These are phyloP conservation scores for Rauvolfia tetraphylla DNA, from an alignment of 257 asterid species.

Conservation along the genomic window DNA sequence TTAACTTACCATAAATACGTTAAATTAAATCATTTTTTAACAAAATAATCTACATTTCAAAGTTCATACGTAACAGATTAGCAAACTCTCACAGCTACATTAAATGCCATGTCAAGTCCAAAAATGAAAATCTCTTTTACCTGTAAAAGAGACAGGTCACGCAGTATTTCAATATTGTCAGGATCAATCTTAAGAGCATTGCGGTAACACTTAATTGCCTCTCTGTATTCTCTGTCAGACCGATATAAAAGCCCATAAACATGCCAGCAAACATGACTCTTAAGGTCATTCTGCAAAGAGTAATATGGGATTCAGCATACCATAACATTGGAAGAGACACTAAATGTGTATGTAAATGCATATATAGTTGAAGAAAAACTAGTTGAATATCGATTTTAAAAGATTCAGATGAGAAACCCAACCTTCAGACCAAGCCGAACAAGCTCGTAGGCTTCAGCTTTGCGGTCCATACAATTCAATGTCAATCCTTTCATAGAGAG, in stretches of 20 bases:
- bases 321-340: not conserved
- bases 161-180: conserved; percentile 92
- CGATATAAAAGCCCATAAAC: conserved; percentile 96
- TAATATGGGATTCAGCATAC: conserved; percentile 25
- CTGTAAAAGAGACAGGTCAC: conserved; percentile 98
- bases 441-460: conserved; percentile 96
- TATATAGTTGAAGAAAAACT: not conserved
- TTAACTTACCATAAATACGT: not conserved
- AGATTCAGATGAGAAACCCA: conserved; percentile 11
- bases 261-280: conserved; percentile 99
- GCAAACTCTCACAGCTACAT: not conserved
- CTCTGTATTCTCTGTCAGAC: conserved; percentile 97
- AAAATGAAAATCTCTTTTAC: conserved; percentile 31
- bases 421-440: conserved; percentile 97
- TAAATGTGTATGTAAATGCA: too few species aligned
- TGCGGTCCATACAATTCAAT: conserved; percentile 96
- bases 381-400: conserved; percentile 1
- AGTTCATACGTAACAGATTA: not conserved
- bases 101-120: not conserved
- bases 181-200: conserved; percentile 96
- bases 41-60: not conserved
- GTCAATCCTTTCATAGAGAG: conserved; percentile 97
- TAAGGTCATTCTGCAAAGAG: conserved; percentile 90
- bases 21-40: not conserved
- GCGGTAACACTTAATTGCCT: conserved; percentile 96